Evolutionary conservation across 2,329 filamentous ascomycete genomes (phyloP).

Genomic region (Hymenoscyphus occultus): DNA sequence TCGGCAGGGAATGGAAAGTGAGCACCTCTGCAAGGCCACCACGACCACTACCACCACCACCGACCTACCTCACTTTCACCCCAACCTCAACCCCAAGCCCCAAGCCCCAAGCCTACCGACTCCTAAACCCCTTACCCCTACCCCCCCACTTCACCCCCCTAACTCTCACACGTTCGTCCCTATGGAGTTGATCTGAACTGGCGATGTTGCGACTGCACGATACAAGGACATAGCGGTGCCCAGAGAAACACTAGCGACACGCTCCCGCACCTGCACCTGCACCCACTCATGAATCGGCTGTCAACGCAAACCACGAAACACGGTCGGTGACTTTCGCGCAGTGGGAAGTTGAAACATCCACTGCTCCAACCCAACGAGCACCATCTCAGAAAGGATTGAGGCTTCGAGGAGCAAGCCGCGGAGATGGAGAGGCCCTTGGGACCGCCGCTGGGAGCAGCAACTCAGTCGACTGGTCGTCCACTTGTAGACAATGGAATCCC

Average conservation of each 20-base stretch:
- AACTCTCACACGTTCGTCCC: background rate
- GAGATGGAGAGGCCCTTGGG: slow-evolving; percentile 36
- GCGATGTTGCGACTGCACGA: background rate
- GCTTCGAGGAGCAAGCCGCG: slow-evolving; percentile 16
- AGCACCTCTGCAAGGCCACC: background rate
- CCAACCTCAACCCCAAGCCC: no score
- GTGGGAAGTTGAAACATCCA: slow-evolving; percentile 28
- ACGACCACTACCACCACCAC: background rate
- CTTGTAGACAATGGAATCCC: slow-evolving; percentile 41
- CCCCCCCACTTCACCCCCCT: no score
- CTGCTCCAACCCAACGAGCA: slow-evolving; percentile 23
- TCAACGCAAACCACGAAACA: background rate
- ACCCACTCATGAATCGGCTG: background rate
- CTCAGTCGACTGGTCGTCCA: slow-evolving; percentile 38
- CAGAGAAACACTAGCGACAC: background rate
- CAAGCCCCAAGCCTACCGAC: no score
- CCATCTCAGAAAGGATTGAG: slow-evolving; percentile 19
- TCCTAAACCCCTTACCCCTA: no score
- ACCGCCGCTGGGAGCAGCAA: slow-evolving; percentile 36
- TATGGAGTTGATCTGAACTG: background rate
- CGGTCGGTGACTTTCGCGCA: slow-evolving; percentile 15
- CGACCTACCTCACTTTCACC: background rate
- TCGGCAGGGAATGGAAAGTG: background rate
- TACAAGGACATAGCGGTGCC: background rate
- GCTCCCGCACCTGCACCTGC: background rate